phyloP scores from a whole-genome alignment of 1,139 yeast species.

The Candida mesenterica region DNA sequence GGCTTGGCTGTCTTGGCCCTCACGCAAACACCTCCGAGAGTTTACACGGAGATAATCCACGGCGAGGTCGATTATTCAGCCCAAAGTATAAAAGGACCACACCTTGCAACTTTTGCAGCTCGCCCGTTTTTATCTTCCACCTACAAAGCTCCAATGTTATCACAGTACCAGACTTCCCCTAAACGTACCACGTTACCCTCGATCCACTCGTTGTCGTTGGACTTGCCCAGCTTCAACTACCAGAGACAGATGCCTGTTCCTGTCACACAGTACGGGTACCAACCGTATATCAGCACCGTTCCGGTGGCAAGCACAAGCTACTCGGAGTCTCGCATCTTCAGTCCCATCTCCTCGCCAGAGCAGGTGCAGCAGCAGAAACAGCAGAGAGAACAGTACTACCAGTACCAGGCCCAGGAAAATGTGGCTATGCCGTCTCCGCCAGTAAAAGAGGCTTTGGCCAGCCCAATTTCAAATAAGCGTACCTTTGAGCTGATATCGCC shows the following conservation, averaged over 20 bases:
- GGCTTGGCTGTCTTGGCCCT: neutral
- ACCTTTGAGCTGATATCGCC: neutral
- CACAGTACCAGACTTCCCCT: slow-evolving; percentile 3
- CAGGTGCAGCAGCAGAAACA: neutral
- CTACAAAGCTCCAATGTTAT: neutral
- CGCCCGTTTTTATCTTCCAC: neutral
- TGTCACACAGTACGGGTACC: slow-evolving; percentile 8
- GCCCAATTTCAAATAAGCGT: neutral
- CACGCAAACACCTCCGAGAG: no score
- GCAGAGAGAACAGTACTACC: slow-evolving; percentile 2
- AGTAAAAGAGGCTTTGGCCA: no score
- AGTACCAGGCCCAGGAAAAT: slow-evolving; percentile 1
- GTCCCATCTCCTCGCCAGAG: neutral
- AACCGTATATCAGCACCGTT: slow-evolving; percentile 7
- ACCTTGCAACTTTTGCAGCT: no score
- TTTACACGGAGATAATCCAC: no score
- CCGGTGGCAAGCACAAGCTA: slow-evolving; percentile 5
- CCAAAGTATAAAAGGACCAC: slow-evolving; percentile 1
- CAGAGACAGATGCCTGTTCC: slow-evolving; percentile 10
- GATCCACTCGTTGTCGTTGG: slow-evolving; percentile 30
- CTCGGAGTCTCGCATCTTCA: slow-evolving; percentile 1
- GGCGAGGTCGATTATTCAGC: no score
- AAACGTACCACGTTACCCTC: slow-evolving; percentile 21
- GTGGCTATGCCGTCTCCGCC: no score
- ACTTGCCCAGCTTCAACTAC: slow-evolving; percentile 18